Evolutionary conservation across 257 asterid species (phyloP).

Genomic region (Penstemon barbatus): DNA sequence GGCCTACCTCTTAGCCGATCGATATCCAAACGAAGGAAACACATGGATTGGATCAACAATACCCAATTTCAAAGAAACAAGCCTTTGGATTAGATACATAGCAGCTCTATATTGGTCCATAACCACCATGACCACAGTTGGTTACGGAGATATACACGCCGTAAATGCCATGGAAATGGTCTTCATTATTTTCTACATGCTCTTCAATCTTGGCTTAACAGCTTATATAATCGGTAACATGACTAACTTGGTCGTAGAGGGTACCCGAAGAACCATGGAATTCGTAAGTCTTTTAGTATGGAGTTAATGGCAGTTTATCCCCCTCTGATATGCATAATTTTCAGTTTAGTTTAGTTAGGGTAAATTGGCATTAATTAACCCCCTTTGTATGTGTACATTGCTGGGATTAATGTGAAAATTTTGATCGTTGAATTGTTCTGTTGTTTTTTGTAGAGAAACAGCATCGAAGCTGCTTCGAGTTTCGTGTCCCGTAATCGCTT

Average conservation of each 20-base stretch:
- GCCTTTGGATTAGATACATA: constrained; percentile 57
- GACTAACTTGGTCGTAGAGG: constrained; percentile 94
- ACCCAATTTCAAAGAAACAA: constrained; percentile 65
- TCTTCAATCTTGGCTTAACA: constrained; percentile 78
- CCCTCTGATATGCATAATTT: too few species aligned
- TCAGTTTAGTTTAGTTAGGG: background rate
- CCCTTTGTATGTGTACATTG: background rate
- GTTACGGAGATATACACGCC: constrained; percentile 93
- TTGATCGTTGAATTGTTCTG: background rate
- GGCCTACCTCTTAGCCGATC: constrained; percentile 68
- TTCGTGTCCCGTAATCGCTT: constrained; percentile 71
- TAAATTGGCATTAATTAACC: background rate
- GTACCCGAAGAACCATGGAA: constrained; percentile 93
- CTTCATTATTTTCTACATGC: constrained; percentile 75
- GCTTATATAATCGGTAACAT: constrained; percentile 96
- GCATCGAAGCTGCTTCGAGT: constrained; percentile 83
- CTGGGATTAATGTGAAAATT: background rate
- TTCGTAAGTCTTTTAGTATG: constrained; percentile 49
- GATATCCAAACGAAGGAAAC: constrained; percentile 66
- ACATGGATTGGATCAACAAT: constrained; percentile 72
- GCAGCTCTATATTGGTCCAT: constrained; percentile 83
- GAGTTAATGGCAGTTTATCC: too few species aligned
- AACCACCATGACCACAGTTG: constrained; percentile 93
- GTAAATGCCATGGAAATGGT: constrained; percentile 77
- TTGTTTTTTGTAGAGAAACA: constrained; percentile 54